Evolutionary conservation across 2,329 filamentous ascomycete genomes (phyloP), one percentile per base, ranked within the genome.

Genomic region (Arthrinium phaeospermum): DNA sequence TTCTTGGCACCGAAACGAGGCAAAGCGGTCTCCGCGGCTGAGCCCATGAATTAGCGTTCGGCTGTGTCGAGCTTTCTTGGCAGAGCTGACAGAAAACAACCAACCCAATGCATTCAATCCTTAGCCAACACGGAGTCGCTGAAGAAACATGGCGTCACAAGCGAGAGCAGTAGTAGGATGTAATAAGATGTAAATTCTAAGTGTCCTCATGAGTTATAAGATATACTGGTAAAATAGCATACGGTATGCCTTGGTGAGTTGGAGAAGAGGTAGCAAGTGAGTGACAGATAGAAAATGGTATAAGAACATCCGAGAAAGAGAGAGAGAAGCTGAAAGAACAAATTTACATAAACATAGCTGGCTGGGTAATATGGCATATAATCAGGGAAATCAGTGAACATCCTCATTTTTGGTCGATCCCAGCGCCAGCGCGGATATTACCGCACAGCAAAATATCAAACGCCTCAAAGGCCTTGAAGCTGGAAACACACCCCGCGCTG

Each of bases 201-300:
- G 30, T 37, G 30, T 61, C 53, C 53, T 61, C 53, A 61, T 47
- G 45, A 22, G 45, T 22, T n/a, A 61, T 37, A n/a, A 37, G 53
- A 19, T 16, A 61, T 61, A 61, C 30, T 61, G 19, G 30, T 22
- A 22, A 37, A 61, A 34, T 61, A n/a, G 30, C 53, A 61, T 61
- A 37, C 16, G 30, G 53, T 61, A 10, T 61, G 53, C 30, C 3
- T 37, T 61, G 53, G 27, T 37, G 5, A 7, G 7, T 41, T 41
- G 37, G 10, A 41, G 53, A 37, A 61, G 53, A 2, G 2, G 27
- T 37, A 61, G 53, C 22, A 37, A 61, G 34, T 61, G 53, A 61
- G 53, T 61, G 53, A 37, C 53, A 37, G 30, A 61, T 61, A 61
- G 53, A 61, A 49, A 22, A 19, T 22, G 53, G 27, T 61, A 61